Evolutionary conservation across 2,329 filamentous ascomycete genomes (phyloP), one percentile per base, ranked within the genome.

Genomic region (Chaetomium globosum): DNA sequence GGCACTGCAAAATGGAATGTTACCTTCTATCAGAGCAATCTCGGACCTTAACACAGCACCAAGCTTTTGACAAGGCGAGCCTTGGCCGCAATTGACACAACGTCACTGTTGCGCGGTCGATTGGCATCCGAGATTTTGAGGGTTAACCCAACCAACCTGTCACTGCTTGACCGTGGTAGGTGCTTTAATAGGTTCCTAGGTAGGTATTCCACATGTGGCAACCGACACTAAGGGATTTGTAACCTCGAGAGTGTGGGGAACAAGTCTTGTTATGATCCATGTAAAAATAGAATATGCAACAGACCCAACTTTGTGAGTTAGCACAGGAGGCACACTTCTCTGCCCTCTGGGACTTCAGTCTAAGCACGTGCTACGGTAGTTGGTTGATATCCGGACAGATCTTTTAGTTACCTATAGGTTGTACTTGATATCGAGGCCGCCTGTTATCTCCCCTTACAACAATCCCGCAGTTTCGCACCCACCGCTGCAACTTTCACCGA

Each of bases 1-100:
- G 28, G 16, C 23, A 10, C 19, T 33, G 23, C 19, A 26, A 9
- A 55, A 13, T n/a, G 12, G 6, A 53, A 31, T 36, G 57, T 51
- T 30, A 51, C 46, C 36, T 30, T 21, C 16, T 56, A 62, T 48
- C 52, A 62, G 16, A 39, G 59, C 39, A 56, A 56, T 62, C 16
- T 62, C 52, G 59, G 39, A 3, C 52, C 39, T 62, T 36, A 36
- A 49, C 39, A 62, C 52, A 46, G 49, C 59, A 53, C 59, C 59
- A 53, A 46, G 48, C 31, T 54, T 61, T 61, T 54, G 8, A n/a
- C 19, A 16, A 26, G 16, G 13, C 31, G 48, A 51, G 48, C 21
- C 48, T 43, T 60, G 48, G 33, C 46, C 7, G 9, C 16, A 28
- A 43, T 54, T n/a, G n/a, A 31, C 8, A 46, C 59, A 16, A 61